Evolutionary conservation across 2,329 filamentous ascomycete species (phyloP).

Genomic region (Ophiostoma ips): DNA sequence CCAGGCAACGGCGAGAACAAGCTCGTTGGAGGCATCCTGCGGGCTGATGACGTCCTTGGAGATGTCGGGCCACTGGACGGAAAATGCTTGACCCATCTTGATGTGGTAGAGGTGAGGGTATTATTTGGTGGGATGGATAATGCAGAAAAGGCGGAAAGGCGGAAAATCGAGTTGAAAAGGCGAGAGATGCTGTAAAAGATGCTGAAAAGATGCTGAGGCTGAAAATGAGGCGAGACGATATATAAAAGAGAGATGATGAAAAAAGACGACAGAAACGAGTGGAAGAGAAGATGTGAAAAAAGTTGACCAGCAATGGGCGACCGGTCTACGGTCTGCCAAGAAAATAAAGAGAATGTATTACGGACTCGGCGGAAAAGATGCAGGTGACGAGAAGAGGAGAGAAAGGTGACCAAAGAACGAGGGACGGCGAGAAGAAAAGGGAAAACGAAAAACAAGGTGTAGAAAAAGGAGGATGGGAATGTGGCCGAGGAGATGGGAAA

Average conservation of each 20-base stretch:
- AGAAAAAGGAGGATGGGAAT: background rate
- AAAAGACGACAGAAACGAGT: too few relatives aligned
- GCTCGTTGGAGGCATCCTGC: conserved; percentile 10
- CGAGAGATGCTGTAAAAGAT: background rate
- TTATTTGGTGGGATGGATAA: background rate
- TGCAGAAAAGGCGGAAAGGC: too few relatives aligned
- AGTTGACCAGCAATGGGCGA: conserved; percentile 14
- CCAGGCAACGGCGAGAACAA: conserved; percentile 15
- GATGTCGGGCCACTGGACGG: conserved; percentile 11
- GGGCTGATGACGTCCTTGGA: conserved; percentile 13
- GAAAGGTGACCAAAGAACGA: background rate
- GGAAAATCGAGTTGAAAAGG: background rate
- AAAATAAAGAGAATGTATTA: conserved; percentile 1
- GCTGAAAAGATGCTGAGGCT: too few relatives aligned
- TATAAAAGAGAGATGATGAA: conserved; percentile 3
- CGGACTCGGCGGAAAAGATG: background rate
- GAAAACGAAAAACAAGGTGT: background rate
- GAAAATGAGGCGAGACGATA: background rate
- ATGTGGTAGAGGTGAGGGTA: background rate
- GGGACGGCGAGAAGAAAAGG: background rate
- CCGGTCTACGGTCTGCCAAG: conserved; percentile 12
- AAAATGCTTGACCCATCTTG: conserved; percentile 12
- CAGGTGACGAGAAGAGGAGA: background rate
- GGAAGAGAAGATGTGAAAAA: background rate
- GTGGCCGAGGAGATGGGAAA: background rate